Evolutionary conservation across 768 basidiomycete species (phyloP).

Genomic region (Saitozyma podzolica): DNA sequence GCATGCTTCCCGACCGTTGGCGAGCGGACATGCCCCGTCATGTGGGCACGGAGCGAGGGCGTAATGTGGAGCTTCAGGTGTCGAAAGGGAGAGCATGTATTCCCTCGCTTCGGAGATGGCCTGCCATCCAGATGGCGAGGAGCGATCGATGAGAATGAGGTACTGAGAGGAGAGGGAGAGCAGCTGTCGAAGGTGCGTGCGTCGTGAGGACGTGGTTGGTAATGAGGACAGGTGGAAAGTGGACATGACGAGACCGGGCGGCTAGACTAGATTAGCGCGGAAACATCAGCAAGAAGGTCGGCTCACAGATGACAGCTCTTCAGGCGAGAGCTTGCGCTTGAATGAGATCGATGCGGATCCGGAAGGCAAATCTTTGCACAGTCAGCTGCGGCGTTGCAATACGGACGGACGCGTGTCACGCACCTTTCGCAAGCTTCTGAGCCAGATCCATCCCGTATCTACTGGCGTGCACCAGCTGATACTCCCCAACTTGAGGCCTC

Average conservation of each 20-base stretch:
- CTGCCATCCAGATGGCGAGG: constrained; percentile 69
- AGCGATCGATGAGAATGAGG: constrained; percentile 76
- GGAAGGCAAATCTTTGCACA: too few species aligned
- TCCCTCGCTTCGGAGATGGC: constrained; percentile 20
- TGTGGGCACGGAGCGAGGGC: constrained; percentile 74
- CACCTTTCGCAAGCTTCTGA: too few species aligned
- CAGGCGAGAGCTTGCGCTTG: too few species aligned
- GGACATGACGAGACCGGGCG: constrained; percentile 68
- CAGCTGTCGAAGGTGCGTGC: constrained; percentile 21
- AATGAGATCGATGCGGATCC: too few species aligned
- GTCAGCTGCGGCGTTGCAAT: too few species aligned
- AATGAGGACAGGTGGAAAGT: constrained; percentile 83
- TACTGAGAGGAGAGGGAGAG: constrained; percentile 20
- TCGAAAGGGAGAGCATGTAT: constrained; percentile 22
- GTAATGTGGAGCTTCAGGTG: constrained; percentile 23
- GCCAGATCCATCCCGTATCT: constrained; percentile 12
- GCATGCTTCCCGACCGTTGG: constrained; percentile 57
- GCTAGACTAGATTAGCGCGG: background rate
- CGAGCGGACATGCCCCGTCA: constrained; percentile 76
- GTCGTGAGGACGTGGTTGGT: constrained; percentile 63
- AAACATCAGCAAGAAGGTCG: too few species aligned
- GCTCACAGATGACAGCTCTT: too few species aligned
- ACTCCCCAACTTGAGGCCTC: constrained; percentile 1
- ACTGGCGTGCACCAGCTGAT: constrained; percentile 15
- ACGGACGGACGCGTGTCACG: too few species aligned